phyloP scores from a whole-genome alignment of 2,329 filamentous ascomycete genomes.

The Onygenales sp. region DNA sequence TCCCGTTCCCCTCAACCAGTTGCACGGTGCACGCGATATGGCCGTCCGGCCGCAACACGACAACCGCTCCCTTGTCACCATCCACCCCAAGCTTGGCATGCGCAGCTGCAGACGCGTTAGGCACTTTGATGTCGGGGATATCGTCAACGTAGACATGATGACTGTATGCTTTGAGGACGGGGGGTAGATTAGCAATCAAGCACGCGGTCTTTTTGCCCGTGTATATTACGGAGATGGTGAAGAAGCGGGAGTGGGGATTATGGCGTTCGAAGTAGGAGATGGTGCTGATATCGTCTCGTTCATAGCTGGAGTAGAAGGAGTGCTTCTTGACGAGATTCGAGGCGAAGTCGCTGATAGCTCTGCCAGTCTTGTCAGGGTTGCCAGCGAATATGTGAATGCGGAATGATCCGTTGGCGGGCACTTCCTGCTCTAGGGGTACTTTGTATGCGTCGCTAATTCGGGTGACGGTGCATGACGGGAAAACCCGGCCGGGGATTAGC shows the following conservation, averaged over 20 bases:
- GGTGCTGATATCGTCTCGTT: constrained; percentile 48
- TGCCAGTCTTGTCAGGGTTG: constrained; percentile 46
- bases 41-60: constrained; percentile 78
- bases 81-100: constrained; percentile 82
- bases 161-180: constrained; percentile 61
- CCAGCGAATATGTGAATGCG: constrained; percentile 82
- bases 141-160: constrained; percentile 85
- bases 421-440: constrained; percentile 81
- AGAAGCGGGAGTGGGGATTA: constrained; percentile 77
- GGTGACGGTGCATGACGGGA: constrained; percentile 73
- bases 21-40: constrained; percentile 71
- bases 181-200: constrained; percentile 65
- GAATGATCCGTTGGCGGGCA: constrained; percentile 82
- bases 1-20: constrained; percentile 66
- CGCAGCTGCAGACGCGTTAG: constrained; percentile 60
- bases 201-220: constrained; percentile 58
- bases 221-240: constrained; percentile 69
- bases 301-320: constrained; percentile 64
- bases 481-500: constrained; percentile 63
- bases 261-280: constrained; percentile 71
- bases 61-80: constrained; percentile 63
- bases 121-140: constrained; percentile 60
- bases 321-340: constrained; percentile 52
- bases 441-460: constrained; percentile 82
- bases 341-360: constrained; percentile 62